Base-by-base conservation (phyloP, 2,329 filamentous ascomycete species). In the Lachnellula occidentalis region DNA sequence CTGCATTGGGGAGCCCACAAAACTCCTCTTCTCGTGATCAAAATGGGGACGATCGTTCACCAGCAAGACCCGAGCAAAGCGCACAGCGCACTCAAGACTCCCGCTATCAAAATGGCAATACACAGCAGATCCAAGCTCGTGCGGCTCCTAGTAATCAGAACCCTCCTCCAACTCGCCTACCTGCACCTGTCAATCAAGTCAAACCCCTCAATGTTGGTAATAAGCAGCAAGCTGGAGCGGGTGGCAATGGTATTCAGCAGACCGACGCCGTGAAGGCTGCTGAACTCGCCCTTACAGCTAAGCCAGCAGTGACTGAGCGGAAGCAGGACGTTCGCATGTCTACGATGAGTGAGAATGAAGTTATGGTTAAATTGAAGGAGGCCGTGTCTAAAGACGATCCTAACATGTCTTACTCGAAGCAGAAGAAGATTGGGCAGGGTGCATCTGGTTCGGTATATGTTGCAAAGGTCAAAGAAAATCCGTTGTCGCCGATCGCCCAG, bases 371-470 rank as follows among this genome's bases (percentile, higher is more conserved):
- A 69, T 80, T 99, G 51, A 88, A 92, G 69, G 90, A 95, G 62
- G 92, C 94, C 7, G 94, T 99, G 1, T 96, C 92, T 59, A 95
- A 95, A 71, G 91, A 96, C 57, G 92, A 95, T 68, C 94, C 94
- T 51, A 88, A 95, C 66, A 78, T 95, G 62, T 96, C 92, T 22
- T 99, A 99, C 76, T 92, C 92, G 67, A 99, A 99, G 77, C 94
- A 97, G 74, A 96, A 96, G 81, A 99, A 99, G 80, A 97, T 99
- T 72, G 94, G 94, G 19, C 94, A 99, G 72, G 94, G 94, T 73
- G 94, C 94, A 53, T 99, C 94, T 58, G 94, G 94, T 55, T 97
- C 92, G 21, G 94, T 99, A 47, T 99, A 99, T 68, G 92, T 99
- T 58, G 94, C 94, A 60, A 94, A 95, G 69, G 89, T 99, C 59